Evolutionary conservation across 441 rosid genomes (phyloP), one percentile per base, ranked within the genome.

Genomic region (Gossypium gossypioides): DNA sequence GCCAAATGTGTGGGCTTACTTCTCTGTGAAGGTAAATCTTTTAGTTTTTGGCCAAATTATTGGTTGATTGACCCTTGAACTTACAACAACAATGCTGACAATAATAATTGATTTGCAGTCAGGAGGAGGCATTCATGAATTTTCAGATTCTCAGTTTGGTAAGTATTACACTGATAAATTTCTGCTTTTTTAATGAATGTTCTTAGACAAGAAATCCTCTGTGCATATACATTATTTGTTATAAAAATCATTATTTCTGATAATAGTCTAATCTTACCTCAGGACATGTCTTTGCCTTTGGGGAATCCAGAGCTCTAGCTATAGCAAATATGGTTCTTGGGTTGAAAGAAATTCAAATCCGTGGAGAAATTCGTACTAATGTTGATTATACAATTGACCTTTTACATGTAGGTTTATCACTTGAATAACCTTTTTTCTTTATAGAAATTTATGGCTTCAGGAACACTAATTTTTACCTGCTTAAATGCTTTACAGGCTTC

Each of bases 121-220:
- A 66, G 98, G 99, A 78, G 99, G 99, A 82, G 99, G 99, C 81
- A 96, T 96, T 84, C 99, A 93, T 73, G 98, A 96, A 85, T 96
- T 96, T 80, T 96, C 98, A 66, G 99, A 96, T 87, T 96, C 99
- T 65, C 99, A 96, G 86, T 96, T 96, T 84, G 99, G 99, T 96
- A 81, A 79, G 93, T 77, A 68, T 77, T 66, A 25, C 19, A 69
- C 48, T 69, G 21, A 32, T 68, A 68, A 51, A 15, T 68, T 68
- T 52, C 72, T 51, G 18, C 32, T 9, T 68, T 67, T 18, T 66
- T 3, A 40, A 40, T 46, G 21, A 46, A 46, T 46, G 10, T 46
- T 46, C 29, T 46, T 24, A n/a, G 56, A 24, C 40, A 22, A 22
- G 34, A 24, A 19, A 6, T 24, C 13, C 56, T n/a, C 40, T 52